Evolutionary conservation across 345 rosid species (phyloP), one percentile per base, ranked within the genome.

Genomic region (Hibiscus trionum): DNA sequence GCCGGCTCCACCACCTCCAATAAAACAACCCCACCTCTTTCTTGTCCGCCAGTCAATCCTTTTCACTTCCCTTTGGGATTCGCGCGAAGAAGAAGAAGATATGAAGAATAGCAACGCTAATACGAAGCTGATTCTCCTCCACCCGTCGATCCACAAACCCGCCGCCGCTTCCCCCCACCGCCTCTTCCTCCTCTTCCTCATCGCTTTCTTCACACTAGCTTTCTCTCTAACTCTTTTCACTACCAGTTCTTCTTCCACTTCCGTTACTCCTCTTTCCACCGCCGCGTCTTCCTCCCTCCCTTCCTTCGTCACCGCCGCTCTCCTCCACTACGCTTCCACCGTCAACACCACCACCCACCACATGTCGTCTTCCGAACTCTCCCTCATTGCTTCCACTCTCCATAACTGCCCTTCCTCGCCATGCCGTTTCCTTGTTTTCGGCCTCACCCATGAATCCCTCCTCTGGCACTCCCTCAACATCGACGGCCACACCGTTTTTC

Each of bases 381-480:
- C 90, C 74, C 16, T 87, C 70, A 58, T 94, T 70, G 78, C 84
- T 77, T 61, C 86, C 69, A 50, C 79, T 70, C 86, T 86, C 77
- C 75, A 79, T 66, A 59, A 37, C 78, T 85, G 88, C 69, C 78
- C 84, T 11, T 50, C 82, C 42, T 50, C 82, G 29, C 74, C 76
- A 11, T 86, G 93, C 68, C 88, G 87, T 70, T 76, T 94, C 77
- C 91, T 94, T 60, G 71, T 94, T 31, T 94, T 91, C 70, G 97
- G 97, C 11, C 80, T 94, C 3, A 78, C 90, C 31, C 93, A 91
- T 80, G 98, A 94, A 70, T 82, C 96, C 74, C 95, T 88, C 75
- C 82, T 94, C 39, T 94, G 92, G 96, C 81, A 85, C 78, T 86
- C 96, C 8, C 80, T 91, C 61, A 90, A 94, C 62, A 78, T 82